Evolutionary conservation across 2,329 filamentous ascomycete species (phyloP).

Genomic region (Metarhizium anisopliae): DNA sequence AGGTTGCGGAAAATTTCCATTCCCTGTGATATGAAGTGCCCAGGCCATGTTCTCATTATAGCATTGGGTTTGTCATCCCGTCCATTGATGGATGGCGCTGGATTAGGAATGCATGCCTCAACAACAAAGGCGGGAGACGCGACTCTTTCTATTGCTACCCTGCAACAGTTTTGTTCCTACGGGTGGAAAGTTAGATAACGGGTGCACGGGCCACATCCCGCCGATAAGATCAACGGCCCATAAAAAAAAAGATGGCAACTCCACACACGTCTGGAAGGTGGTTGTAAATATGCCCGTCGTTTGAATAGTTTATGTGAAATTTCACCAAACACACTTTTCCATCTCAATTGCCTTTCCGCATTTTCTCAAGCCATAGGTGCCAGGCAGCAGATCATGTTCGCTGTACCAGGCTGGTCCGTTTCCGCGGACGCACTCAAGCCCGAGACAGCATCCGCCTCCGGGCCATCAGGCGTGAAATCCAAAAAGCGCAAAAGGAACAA

Average conservation of each 20-base stretch:
- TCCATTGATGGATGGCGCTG: neutral
- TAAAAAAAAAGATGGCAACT: neutral
- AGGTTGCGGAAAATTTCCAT: slow-evolving; percentile 1
- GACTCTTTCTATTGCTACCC: too few species aligned
- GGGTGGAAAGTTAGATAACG: neutral
- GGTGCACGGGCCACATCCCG: neutral
- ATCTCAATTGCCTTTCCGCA: neutral
- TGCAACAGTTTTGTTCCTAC: too few species aligned
- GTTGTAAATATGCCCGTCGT: neutral
- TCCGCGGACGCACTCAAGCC: slow-evolving; percentile 62
- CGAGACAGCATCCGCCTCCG: slow-evolving; percentile 40
- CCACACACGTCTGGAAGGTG: neutral
- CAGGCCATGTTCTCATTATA: neutral
- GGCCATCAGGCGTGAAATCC: slow-evolving; percentile 33
- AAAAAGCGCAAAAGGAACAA: slow-evolving; percentile 47
- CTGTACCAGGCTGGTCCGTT: slow-evolving; percentile 87
- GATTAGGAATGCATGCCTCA: neutral
- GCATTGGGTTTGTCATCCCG: neutral
- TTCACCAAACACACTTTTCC: neutral
- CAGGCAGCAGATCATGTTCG: slow-evolving; percentile 58
- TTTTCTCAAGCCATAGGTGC: neutral
- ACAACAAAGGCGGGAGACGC: neutral
- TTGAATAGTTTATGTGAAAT: neutral
- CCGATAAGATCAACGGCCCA: slow-evolving; percentile 1
- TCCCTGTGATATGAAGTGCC: neutral